Base-by-base conservation (phyloP, 108 stramenopile genomes). In the Tribonema minus region DNA sequence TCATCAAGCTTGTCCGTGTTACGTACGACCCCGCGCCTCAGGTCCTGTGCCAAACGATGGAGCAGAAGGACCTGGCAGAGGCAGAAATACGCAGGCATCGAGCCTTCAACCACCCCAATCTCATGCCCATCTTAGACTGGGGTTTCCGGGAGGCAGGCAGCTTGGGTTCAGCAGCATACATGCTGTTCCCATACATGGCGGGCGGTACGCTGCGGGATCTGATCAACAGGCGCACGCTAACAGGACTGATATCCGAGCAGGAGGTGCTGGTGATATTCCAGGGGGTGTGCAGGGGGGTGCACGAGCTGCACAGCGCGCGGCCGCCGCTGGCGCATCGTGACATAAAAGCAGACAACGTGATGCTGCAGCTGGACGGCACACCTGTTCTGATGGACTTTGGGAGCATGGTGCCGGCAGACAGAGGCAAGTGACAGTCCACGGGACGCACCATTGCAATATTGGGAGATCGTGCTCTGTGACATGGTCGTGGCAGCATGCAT, bases 271-370 rank as follows among this genome's bases (percentile, higher is more conserved):
- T 34, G 1, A 37, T 82, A 2, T 82, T 82, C 33, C 58, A 37
- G 20, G 82, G 68, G 26, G 39, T 82, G 1, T 75, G 73, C 29
- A 35, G 58, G n/a, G 82, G 82, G 61, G 82, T 82, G 6, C 25
- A 15, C 29, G 68, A 65, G 20, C 73, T 82, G 58, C 82, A 82
- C 58, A 2, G 23, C 72, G 40, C 67, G 67, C 58, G 74, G 72
- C 0, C 80, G 72, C 80, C 64, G 75, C 67, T 67, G 31, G 25
- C 41, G 4, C 61, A 7, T 6, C 28, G 23, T 15, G 29, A 68
- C 67, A 68, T 29, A 25, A 38, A 20, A 40, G 67, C 12, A 38
- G 89, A 90, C 78, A 90, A 90, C 58, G 41, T 90, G 33, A 73
- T 90, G 37, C 28, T 90, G 34, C 67, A 67, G 27, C 29, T 58